Base-by-base conservation (phyloP, 352 stramenopile genomes). In the Phytopythium mirpurense region DNA sequence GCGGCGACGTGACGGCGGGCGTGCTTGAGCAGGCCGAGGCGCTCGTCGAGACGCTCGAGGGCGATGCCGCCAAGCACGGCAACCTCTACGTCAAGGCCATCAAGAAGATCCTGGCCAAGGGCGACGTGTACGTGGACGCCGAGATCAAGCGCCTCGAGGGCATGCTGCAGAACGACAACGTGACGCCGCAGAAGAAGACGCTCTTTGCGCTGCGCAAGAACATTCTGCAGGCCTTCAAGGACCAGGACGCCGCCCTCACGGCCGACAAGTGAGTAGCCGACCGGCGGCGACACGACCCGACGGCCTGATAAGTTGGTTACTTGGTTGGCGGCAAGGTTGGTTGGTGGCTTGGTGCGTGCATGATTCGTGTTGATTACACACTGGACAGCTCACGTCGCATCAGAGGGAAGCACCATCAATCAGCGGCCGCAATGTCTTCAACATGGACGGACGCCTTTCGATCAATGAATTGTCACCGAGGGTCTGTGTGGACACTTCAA, bases 31-130 rank as follows among this genome's bases (percentile, higher is more conserved):
- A 93, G 63, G 75, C 74, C 26, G 78, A 95, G 65, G 68, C 65
- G 43, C 50, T 84, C 35, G 80, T 93, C 2, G 79, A 90, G 45
- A 77, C 70, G 43, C 67, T 95, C 41, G 71, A 78, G 45, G 84
- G 79, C 47, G 72, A 74, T 19, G 67, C 72, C 3, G 71, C 79
- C 54, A 93, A 90, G 68, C 68, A 93, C 61, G 84, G 83, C 43
- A 79, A 86, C 59, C 59, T 94, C 35, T 96, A 96, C 63, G 43
- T 96, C 40, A 95, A 95, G 75, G 79, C 81, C 35, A 92, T 95
- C 46, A 93, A 94, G 76, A 96, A 97, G 79, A 77, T 97, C 45
- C 58, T 95, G 16, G 73, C 75, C 31, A 95, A 96, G 74, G 89
- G 89, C 50, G 63, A 75, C 12, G 72, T 68, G 45, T 97, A 96